Conservation (phyloP, 2,329 filamentous ascomycete species). For the Aspergillus chevalieri region DNA sequence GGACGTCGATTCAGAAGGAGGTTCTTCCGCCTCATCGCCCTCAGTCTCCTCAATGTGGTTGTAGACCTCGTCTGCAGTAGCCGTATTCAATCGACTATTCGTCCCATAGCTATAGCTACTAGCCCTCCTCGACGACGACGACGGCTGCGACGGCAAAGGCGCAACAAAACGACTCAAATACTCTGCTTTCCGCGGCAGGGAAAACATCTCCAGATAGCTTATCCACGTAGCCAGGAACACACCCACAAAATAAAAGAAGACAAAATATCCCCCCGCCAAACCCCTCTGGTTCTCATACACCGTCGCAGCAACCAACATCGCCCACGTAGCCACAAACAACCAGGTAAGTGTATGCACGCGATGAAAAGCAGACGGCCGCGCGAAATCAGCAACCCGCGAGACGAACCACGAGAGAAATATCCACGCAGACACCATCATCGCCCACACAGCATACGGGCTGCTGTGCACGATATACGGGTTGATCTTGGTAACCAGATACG, state of each 20-base stretch:
- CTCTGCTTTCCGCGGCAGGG: constrained; percentile 63
- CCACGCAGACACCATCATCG: constrained; percentile 77
- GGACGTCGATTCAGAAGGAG: constrained; percentile 51
- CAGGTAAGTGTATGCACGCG: constrained; percentile 75
- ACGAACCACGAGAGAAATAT: constrained; percentile 78
- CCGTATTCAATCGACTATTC: constrained; percentile 37
- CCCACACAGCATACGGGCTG: constrained; percentile 80
- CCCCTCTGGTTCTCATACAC: constrained; percentile 70
- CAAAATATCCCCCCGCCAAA: constrained; percentile 70
- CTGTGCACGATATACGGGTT: constrained; percentile 91
- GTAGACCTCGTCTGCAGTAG: constrained; percentile 34
- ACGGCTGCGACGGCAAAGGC: constrained; percentile 18
- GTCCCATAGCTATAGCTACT: constrained; percentile 23
- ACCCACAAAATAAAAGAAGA: constrained; percentile 72
- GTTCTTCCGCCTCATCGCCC: constrained; percentile 28
- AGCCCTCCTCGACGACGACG: constrained; percentile 22
- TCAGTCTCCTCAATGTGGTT: constrained; percentile 29
- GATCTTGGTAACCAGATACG: constrained; percentile 70
- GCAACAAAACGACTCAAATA: constrained; percentile 56
- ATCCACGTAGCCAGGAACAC: constrained; percentile 69
- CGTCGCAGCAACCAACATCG: constrained; percentile 63
- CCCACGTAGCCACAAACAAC: constrained; percentile 73
- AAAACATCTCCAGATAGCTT: constrained; percentile 73
- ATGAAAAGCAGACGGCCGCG: constrained; percentile 79
- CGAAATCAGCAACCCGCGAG: constrained; percentile 68